Evolutionary conservation across 1,284 basidiomycete species (phyloP), one percentile per base, ranked within the genome.

Genomic region (Ceraceosorus guamensis): DNA sequence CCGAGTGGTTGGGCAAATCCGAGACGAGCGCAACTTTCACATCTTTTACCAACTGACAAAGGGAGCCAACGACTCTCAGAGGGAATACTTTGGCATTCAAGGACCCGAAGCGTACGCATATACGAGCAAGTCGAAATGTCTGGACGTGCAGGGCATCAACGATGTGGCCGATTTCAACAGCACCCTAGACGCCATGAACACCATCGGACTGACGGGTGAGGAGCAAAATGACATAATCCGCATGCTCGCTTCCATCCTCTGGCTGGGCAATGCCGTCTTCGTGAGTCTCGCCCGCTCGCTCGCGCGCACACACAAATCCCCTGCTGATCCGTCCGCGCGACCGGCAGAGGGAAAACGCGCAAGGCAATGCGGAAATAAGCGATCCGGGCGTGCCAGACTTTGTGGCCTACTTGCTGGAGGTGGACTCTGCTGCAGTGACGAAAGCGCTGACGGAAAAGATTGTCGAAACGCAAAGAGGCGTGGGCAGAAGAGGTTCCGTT

Each of bases 31-130:
- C 61, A 90, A 95, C 77, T 99, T 99, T 78, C 95, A 99, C 77
- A 95, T 99, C 64, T 98, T 99, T 80, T 99, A 98, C 78, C 95
- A 99, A 77, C 93, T 98, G 77, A 96, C 95, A 45, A 98, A 97
- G 77, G 91, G 87, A 5, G 95, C 95, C 4, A 85, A 87, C 5
- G 81, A 86, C 47, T 87, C 86, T 53, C 90, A 96, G 78, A 83
- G 91, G 77, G 93, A 98, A 79, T 83, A 85, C 59, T 95, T 92
- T 72, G 95, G 95, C 45, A 80, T 99, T n/a, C 91, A 97, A 78
- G 91, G 90, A 2, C 95, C 95, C 1, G 91, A 97, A 63, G 85
- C 91, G 0, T 99, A 98, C 76, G 84, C 87, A 0, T 98, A 96
- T 77, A 98, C 89, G 1, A 91, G 87, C 71, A 79, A 86, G 65